phyloP scores from a whole-genome alignment of 441 rosid genomes.

The Adansonia gregorii region DNA sequence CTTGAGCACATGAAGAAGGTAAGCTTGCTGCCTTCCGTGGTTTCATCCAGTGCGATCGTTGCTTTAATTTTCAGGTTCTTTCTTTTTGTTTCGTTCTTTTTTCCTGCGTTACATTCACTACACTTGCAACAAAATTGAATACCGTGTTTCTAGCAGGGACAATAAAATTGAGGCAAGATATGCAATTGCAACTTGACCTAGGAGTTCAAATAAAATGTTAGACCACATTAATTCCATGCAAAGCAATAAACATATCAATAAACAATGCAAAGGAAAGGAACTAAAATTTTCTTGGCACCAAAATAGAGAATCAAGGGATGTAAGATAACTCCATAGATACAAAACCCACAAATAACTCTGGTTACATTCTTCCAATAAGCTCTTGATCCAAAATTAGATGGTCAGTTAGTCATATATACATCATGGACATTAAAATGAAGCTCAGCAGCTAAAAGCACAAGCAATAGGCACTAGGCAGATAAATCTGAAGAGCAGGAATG shows the following conservation, averaged over 20 bases:
- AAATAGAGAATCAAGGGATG: neutral
- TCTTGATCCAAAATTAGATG: conserved; percentile 4
- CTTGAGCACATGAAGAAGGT: conserved; percentile 83
- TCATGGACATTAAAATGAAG: neutral
- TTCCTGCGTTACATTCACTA: too few species aligned
- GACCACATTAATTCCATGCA: neutral
- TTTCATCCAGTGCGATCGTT: neutral
- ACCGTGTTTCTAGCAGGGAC: neutral
- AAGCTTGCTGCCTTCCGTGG: conserved; percentile 7
- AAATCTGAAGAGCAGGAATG: conserved; percentile 16
- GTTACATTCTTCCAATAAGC: neutral
- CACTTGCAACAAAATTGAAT: neutral
- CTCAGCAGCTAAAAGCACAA: conserved; percentile 3
- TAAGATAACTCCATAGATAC: neutral
- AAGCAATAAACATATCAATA: neutral
- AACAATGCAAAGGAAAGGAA: neutral
- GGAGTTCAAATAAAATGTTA: neutral
- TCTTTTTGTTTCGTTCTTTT: neutral
- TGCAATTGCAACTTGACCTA: neutral
- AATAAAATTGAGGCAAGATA: neutral
- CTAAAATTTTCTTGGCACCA: neutral
- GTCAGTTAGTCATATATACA: conserved; percentile 3
- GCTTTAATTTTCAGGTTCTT: neutral
- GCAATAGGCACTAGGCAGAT: neutral
- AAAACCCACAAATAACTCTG: neutral